A percentile compares a stretch with the other conserved stretches of the same genome.
Evolutionary conservation across 192 early-diverging fungal species (phyloP).

Genomic region (Paraglomus brasilianum): DNA sequence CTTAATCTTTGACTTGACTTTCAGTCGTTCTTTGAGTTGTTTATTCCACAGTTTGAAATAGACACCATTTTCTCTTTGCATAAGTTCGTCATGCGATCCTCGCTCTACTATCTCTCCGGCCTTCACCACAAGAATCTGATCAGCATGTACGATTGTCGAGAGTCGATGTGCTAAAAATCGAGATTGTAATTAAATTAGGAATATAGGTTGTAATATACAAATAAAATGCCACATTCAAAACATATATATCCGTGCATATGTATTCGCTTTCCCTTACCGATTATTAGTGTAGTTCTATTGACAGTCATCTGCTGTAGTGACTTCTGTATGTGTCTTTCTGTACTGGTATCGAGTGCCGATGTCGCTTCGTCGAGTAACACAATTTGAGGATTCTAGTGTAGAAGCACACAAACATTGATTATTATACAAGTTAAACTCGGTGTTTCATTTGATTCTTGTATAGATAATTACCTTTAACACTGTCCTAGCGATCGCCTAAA

Average conservation of each 20-base stretch:
- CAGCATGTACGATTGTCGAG: constrained; percentile 78
- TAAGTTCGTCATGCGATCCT: constrained; percentile 74
- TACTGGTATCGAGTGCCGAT: constrained; percentile 59
- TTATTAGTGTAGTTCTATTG: constrained; percentile 77
- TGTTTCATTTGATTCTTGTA: neutral
- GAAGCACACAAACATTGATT: constrained; percentile 40
- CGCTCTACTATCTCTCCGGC: constrained; percentile 76
- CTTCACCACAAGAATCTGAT: constrained; percentile 80
- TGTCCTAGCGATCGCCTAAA: constrained; percentile 77
- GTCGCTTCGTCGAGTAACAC: constrained; percentile 65
- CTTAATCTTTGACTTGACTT: neutral
- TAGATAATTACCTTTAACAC: constrained; percentile 66
- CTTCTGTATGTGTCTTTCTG: constrained; percentile 67
- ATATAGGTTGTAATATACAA: constrained; percentile 63
- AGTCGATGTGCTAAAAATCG: constrained; percentile 67
- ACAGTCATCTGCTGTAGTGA: constrained; percentile 71
- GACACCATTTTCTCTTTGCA: constrained; percentile 52
- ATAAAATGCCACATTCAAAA: too few species aligned
- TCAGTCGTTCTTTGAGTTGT: too few species aligned
- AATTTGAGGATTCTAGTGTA: constrained; percentile 67
- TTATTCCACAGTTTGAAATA: constrained; percentile 41
- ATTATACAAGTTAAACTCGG: too few species aligned
- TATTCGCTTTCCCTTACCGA: constrained; percentile 83
- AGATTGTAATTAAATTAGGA: constrained; percentile 78
- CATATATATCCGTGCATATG: constrained; percentile 67